Percentiles rank a stretch among this genome's conserved stretches.
Evolutionary conservation across 176 grass and related monocot genomes (phyloP).

Genomic region (Guadua angustifolia): DNA sequence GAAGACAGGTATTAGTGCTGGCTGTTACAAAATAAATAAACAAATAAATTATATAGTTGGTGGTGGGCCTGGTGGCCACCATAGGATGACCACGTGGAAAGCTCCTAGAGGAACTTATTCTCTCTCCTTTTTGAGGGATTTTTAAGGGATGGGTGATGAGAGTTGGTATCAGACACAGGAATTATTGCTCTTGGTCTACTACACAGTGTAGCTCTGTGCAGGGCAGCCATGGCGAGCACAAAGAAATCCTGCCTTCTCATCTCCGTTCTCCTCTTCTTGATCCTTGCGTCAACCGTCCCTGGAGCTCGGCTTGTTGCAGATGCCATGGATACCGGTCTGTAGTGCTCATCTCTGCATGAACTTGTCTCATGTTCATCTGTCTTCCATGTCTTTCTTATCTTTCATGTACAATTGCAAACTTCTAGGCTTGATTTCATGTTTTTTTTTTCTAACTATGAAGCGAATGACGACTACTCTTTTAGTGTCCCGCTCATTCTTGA

Average conservation of each 20-base stretch:
- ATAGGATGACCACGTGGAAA: constrained; percentile 41
- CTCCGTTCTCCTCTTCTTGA: constrained; percentile 13
- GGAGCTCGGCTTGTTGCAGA: constrained; percentile 17
- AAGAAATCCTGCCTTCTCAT: not conserved
- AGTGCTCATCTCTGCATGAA: not conserved
- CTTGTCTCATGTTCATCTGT: not conserved
- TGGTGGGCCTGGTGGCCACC: constrained; percentile 13
- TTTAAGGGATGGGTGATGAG: constrained; percentile 23
- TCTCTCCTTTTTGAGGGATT: not conserved
- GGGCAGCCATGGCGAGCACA: constrained; percentile 26
- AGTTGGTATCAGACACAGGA: not conserved
- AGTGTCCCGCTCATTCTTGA: not conserved
- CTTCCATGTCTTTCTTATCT: not conserved
- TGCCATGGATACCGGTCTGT: constrained; percentile 22
- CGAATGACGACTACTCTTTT: not conserved
- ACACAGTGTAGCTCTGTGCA: not conserved
- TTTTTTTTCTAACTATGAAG: not conserved
- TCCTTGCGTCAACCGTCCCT: constrained; percentile 31
- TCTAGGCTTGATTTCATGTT: not conserved
- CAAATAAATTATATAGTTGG: not conserved
- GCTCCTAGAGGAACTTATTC: constrained; percentile 32
- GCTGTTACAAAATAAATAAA: constrained; percentile 36
- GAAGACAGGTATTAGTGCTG: constrained; percentile 34
- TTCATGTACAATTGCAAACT: not conserved
- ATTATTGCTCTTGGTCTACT: not conserved